Percentiles rank a stretch among this genome's conserved stretches.
Conservation (phyloP, 2,329 filamentous ascomycete species). For the Harringtonia lauricola region DNA sequence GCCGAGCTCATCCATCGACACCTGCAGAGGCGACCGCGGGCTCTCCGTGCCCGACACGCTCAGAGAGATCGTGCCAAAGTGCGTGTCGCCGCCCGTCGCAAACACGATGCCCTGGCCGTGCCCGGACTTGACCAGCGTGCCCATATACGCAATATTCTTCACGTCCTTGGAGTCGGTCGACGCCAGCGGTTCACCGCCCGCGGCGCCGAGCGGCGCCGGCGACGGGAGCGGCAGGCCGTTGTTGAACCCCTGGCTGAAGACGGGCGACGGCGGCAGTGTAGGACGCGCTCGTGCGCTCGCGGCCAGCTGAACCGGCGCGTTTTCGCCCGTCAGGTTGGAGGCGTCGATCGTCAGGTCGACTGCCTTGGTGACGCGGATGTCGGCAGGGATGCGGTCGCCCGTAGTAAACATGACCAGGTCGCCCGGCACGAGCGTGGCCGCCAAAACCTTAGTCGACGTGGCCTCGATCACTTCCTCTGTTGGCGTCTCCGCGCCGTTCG, state of each 20-base stretch:
- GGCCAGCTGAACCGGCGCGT: conserved; percentile 77
- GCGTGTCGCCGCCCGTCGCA: conserved; percentile 83
- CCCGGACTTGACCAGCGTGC: conserved; percentile 86
- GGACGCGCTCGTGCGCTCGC: conserved; percentile 41
- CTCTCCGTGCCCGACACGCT: conserved; percentile 93
- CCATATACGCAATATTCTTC: conserved; percentile 96
- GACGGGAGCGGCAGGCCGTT: conserved; percentile 19
- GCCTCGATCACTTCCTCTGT: conserved; percentile 55
- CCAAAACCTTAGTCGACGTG: conserved; percentile 74
- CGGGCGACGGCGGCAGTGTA: conserved; percentile 1
- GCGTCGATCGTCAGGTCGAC: conserved; percentile 89
- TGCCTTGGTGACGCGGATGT: conserved; percentile 86
- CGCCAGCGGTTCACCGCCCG: neutral
- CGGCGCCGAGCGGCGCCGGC: conserved; percentile 18
- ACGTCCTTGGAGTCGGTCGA: conserved; percentile 48
- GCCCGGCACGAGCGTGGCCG: conserved; percentile 77
- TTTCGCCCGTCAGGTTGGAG: conserved; percentile 94
- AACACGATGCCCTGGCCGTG: conserved; percentile 97
- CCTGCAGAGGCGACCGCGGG: conserved; percentile 81
- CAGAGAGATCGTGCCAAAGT: conserved; percentile 92
- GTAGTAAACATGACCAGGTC: conserved; percentile 92
- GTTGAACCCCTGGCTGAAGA: conserved; percentile 5
- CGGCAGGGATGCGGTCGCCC: conserved; percentile 90
- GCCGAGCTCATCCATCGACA: conserved; percentile 95
- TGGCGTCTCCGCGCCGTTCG: conserved; percentile 42